Evolutionary conservation across 176 grass and related monocot genomes (phyloP), one percentile per base, ranked within the genome.

Genomic region (Avena eriantha): DNA sequence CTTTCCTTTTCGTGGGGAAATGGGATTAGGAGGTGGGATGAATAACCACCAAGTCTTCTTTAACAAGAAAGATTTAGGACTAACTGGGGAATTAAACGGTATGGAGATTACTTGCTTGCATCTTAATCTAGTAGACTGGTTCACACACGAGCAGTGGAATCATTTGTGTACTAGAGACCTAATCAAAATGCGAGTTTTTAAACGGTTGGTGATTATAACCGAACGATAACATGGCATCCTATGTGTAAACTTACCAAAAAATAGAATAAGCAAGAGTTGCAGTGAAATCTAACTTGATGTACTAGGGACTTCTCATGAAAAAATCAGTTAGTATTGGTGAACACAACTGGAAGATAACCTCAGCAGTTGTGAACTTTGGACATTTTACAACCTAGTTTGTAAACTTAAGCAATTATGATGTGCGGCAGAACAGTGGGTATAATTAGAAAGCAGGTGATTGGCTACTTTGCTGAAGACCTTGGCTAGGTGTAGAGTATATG

Each of bases 401-500:
- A 73, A 22, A 73, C 47, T 47, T 47, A 73, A 73, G 4, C 47
- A 47, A 73, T 23, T 47, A 47, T 73, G 39, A 72, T 46, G 41
- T 47, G 69, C 11, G 12, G 71, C 43, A 74, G n/a, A 74, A 15
- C 45, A 73, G 47, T 73, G n/a, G 4, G 22, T 74, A 15, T 17
- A 47, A 26, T 24, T 24, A 14, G 70, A 73, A 73, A 15, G 21
- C 43, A 48, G 70, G n/a, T 73, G 70, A 14, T 41, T 73, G 70
- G 11, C 2, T 73, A 23, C 43, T 49, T 73, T 73, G 43, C 12
- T 73, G 70, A 24, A 48, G 43, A 73, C 43, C 43, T 48, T 43
- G 70, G 70, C 12, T 73, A 73, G 70, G 24, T 16, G n/a, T 73
- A 48, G 41, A 73, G n/a, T n/a, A 73, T 48, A 26, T 73, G 41